These are phyloP conservation scores for Rasamsonia emersonii DNA, from an alignment of 2,329 filamentous ascomycete species.

Conservation along the genomic window DNA sequence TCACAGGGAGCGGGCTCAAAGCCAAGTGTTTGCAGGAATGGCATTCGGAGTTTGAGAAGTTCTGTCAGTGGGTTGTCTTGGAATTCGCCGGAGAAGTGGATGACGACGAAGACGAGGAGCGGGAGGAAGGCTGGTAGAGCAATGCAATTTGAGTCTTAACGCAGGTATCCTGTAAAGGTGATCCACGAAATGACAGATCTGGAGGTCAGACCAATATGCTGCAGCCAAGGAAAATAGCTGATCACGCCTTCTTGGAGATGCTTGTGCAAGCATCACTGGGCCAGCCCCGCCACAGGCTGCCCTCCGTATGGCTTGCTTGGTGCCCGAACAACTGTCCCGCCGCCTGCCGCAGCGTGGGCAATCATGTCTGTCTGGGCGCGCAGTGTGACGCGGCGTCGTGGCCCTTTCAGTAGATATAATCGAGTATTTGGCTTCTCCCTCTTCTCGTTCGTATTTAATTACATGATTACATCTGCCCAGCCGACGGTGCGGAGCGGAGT, in stretches of 20 bases:
- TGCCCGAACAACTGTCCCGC: slow-evolving; percentile 1
- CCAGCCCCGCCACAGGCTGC: background rate
- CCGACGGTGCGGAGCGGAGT: no score
- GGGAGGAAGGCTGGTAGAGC: background rate
- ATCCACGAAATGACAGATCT: no score
- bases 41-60: slow-evolving; percentile 75
- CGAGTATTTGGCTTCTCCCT: background rate
- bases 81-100: slow-evolving; percentile 55
- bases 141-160: background rate
- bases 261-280: no score
- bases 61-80: slow-evolving; percentile 80
- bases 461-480: no score
- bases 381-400: background rate
- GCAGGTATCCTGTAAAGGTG: no score
- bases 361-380: background rate
- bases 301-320: background rate
- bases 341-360: slow-evolving; percentile 6
- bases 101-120: slow-evolving; percentile 20
- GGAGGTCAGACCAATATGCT: no score
- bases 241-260: no score
- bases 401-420: background rate
- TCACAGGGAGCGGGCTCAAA: slow-evolving; percentile 61
- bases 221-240: no score
- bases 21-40: slow-evolving; percentile 68
- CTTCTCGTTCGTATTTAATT: no score